These are phyloP conservation scores for Meripilus lineatus DNA, from an alignment of 1,284 basidiomycete genomes.

Conservation along the genomic window DNA sequence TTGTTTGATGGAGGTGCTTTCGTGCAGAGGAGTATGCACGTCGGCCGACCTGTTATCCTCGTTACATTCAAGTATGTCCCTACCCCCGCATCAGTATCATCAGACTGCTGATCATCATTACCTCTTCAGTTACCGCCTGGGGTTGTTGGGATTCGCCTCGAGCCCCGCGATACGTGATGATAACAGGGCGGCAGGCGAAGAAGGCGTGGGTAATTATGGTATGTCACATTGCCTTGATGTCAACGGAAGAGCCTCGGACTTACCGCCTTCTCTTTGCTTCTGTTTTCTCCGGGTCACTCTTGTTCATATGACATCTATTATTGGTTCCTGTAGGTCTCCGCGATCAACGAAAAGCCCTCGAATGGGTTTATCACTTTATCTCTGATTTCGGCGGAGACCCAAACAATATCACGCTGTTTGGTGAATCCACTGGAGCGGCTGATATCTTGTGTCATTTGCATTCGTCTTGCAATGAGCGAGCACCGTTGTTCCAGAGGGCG, in stretches of 20 bases:
- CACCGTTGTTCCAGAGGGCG: conserved; percentile 59
- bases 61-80: conserved; percentile 64
- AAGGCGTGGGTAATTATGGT: conserved; percentile 77
- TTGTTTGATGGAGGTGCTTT: conserved; percentile 66
- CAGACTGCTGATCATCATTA: conserved; percentile 15
- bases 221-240: conserved; percentile 15
- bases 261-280: conserved; percentile 5
- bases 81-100: conserved; percentile 6
- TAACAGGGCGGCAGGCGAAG: conserved; percentile 54
- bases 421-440: conserved; percentile 62
- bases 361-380: conserved; percentile 68
- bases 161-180: conserved; percentile 59
- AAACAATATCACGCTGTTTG: conserved; percentile 65
- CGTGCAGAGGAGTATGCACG: conserved; percentile 57
- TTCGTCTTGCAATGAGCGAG: conserved; percentile 53
- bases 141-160: conserved; percentile 68
- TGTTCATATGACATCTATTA: conserved; percentile 6
- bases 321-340: conserved; percentile 43
- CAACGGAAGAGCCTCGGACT: not conserved
- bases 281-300: no score
- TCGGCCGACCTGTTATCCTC: conserved; percentile 60
- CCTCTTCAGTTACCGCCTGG: conserved; percentile 60
- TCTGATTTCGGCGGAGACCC: conserved; percentile 70
- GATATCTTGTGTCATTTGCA: conserved; percentile 70
- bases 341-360: conserved; percentile 65